phyloP scores from a whole-genome alignment of 371 early-diverging fungal genomes.

The Mortierella sp. region DNA sequence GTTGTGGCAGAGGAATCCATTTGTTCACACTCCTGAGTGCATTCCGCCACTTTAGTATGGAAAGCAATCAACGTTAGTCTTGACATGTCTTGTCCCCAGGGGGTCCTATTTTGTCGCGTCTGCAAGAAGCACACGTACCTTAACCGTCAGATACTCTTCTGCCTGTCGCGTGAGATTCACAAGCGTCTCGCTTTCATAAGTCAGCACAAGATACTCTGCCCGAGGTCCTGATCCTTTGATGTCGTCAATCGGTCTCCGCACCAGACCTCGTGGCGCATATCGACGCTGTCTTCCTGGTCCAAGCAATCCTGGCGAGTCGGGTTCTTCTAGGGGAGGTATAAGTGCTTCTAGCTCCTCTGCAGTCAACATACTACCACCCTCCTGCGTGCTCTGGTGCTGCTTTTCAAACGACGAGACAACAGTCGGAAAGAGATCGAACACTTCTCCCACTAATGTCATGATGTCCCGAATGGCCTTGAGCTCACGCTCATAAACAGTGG shows the following conservation, averaged over 20 bases:
- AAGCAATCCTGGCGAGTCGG: conserved; percentile 16
- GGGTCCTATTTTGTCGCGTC: too few relatives aligned
- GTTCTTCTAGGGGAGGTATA: conserved; percentile 42
- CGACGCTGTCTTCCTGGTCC: conserved; percentile 22
- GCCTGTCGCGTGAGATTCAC: conserved; percentile 26
- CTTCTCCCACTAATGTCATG: conserved; percentile 39
- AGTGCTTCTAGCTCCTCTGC: conserved; percentile 37
- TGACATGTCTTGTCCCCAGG: too few relatives aligned
- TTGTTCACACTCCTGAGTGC: not conserved
- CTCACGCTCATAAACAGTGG: conserved; percentile 19
- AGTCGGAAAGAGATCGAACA: conserved; percentile 47
- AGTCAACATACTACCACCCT: conserved; percentile 24
- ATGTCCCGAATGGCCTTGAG: conserved; percentile 33
- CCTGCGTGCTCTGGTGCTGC: conserved; percentile 33
- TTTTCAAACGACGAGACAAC: conserved; percentile 44
- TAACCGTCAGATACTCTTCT: conserved; percentile 26
- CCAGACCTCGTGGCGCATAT: conserved; percentile 39
- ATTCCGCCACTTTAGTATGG: conserved; percentile 18
- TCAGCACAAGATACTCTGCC: conserved; percentile 26
- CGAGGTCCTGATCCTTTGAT: conserved; percentile 23
- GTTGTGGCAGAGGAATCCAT: conserved; percentile 22
- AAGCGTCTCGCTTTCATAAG: conserved; percentile 40
- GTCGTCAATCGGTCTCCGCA: conserved; percentile 24
- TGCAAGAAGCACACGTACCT: conserved; percentile 14
- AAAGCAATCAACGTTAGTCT: not conserved